These are phyloP conservation scores for Fusarium sp. DNA, from an alignment of 2,329 filamentous ascomycete species.

Conservation along the genomic window DNA sequence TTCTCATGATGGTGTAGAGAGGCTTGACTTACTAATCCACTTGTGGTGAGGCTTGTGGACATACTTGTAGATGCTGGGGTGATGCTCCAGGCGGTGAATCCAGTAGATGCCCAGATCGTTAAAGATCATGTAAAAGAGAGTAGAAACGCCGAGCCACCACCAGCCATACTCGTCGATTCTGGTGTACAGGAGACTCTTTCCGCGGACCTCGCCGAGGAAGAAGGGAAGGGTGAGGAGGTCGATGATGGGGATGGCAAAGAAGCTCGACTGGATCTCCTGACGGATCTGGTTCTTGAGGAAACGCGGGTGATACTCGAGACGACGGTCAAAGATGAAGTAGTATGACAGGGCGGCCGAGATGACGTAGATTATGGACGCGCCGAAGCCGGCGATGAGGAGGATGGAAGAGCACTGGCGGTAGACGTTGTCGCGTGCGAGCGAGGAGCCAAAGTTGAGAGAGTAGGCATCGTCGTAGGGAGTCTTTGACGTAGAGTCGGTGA, in stretches of 20 bases:
- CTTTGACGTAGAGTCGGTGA: constrained; percentile 16
- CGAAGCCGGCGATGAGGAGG: constrained; percentile 53
- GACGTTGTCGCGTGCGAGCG: constrained; percentile 56
- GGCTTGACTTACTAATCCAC: constrained; percentile 56
- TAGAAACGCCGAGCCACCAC: constrained; percentile 54
- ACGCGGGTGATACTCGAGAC: constrained; percentile 59
- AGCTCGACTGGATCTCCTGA: constrained; percentile 57
- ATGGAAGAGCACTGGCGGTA: constrained; percentile 54
- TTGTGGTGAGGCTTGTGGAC: constrained; percentile 63
- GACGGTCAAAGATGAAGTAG: constrained; percentile 69
- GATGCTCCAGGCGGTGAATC: constrained; percentile 60
- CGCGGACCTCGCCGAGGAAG: constrained; percentile 61
- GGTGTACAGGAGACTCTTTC: constrained; percentile 57
- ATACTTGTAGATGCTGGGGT: constrained; percentile 60
- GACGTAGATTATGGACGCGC: constrained; percentile 66
- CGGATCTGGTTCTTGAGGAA: constrained; percentile 61
- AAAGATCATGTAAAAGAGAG: constrained; percentile 57
- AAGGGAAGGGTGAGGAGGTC: constrained; percentile 58
- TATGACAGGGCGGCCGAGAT: constrained; percentile 78
- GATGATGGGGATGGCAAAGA: constrained; percentile 58
- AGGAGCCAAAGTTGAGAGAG: constrained; percentile 43
- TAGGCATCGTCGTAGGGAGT: constrained; percentile 28
- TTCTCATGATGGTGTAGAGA: not conserved
- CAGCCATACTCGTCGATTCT: constrained; percentile 54
- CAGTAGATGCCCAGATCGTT: constrained; percentile 61